Base-by-base conservation (phyloP, 2,329 filamentous ascomycete species). In the Camptophora hylomeconis region DNA sequence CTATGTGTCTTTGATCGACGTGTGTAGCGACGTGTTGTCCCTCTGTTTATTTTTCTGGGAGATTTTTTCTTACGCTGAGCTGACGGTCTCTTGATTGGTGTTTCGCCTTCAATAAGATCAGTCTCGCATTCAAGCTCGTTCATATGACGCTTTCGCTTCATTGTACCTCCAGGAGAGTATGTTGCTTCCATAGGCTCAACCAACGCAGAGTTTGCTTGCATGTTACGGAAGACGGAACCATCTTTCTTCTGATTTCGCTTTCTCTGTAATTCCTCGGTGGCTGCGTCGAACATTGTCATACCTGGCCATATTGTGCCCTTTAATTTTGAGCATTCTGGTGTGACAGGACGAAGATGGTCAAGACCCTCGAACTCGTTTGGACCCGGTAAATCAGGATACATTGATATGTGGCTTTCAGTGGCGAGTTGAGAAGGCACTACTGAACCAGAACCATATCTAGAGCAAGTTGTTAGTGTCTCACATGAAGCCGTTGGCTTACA, bases 241-340 rank as follows among this genome's bases (percentile, higher is more conserved):
- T 65, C 60, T 37, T 66, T 66, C 40, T 62, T 65, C 42, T 66
- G 62, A 32, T 66, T 66, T 21, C 62, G 57, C 35, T 55, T 60
- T 23, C 56, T 54, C 37, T 54, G 57, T 56, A 61, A 63, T 29
- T 61, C 53, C 31, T 55, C 48, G 0, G 60, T 62, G 9, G 62
- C 62, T 17, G 62, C 60, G 42, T 66, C 62, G 38, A 65, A 66
- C 17, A 65, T 48, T 36, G 59, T 57, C 62, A 66, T 66, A 12
- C 62, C 62, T 15, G 61, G 61, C 57, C 58, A 65, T 19, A 56
- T 41, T 11, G 61, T 48, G 2, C 62, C 62, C 39, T 65, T 65
- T 19, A 65, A 43, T 37, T 54, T 53, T 27, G 49, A 44, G 18
- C 55, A 51, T 45, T 49, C 21, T 45, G 40, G 39, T 17, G 40